Conservation (phyloP, 2,329 filamentous ascomycete species). For the Juglanconis oblonga region DNA sequence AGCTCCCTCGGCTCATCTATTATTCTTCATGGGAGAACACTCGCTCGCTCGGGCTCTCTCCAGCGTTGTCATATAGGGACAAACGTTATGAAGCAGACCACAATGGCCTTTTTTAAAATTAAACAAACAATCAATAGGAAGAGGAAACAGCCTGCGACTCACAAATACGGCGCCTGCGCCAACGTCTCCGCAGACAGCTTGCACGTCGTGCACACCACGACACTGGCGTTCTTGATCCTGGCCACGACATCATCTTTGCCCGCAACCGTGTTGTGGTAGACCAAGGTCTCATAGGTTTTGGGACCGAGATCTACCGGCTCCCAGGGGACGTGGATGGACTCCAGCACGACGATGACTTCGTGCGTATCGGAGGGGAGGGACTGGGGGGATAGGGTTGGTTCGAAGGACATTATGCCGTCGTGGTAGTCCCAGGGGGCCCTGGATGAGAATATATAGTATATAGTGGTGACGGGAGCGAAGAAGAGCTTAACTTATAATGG, state of each 20-base stretch:
- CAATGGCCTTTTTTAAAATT: not conserved
- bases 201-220: slow-evolving; percentile 25
- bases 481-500: too few relatives aligned
- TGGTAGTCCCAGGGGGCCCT: not conserved
- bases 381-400: slow-evolving; percentile 4
- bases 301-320: slow-evolving; percentile 3
- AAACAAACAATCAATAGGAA: not conserved
- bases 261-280: slow-evolving; percentile 13
- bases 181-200: slow-evolving; percentile 20
- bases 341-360: slow-evolving; percentile 17
- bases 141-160: not conserved
- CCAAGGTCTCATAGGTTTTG: slow-evolving; percentile 12
- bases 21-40: too few relatives aligned
- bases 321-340: slow-evolving; percentile 16
- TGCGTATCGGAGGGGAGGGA: slow-evolving; percentile 9
- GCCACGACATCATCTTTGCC: slow-evolving; percentile 13
- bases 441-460: not conserved
- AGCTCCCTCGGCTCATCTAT: not conserved
- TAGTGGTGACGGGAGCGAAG: too few relatives aligned
- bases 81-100: not conserved
- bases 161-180: slow-evolving; percentile 23
- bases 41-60: too few relatives aligned
- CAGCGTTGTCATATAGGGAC: too few relatives aligned
- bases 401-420: not conserved
- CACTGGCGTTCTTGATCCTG: slow-evolving; percentile 24